These are phyloP conservation scores for Anthracocystis panici-leucophaei DNA, from an alignment of 1,284 basidiomycete genomes.

Conservation along the genomic window DNA sequence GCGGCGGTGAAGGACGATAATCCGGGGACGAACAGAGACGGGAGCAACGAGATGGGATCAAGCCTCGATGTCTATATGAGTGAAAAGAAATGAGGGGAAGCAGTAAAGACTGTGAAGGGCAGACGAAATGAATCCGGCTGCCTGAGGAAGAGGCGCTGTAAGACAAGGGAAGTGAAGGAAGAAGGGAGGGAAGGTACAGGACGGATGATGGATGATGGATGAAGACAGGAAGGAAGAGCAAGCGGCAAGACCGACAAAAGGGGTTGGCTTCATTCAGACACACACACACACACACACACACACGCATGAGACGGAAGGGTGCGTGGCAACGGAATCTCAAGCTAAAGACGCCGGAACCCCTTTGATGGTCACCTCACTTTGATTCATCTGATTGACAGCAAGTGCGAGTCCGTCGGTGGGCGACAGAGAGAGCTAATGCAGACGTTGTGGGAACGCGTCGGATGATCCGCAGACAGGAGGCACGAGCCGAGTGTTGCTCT, in stretches of 20 bases:
- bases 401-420: not conserved
- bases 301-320: not conserved
- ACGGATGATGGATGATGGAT: conserved; percentile 10
- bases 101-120: conserved; percentile 46
- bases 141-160: not conserved
- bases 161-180: conserved; percentile 4
- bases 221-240: conserved; percentile 4
- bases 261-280: not conserved
- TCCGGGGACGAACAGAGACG: not conserved
- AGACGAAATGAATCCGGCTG: conserved; percentile 20
- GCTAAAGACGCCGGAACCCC: conserved; percentile 37
- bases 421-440: not conserved
- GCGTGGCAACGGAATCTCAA: not conserved
- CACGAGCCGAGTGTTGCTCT: conserved; percentile 10
- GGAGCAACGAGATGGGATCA: not conserved
- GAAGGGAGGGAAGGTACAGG: not conserved
- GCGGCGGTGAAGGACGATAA: not conserved
- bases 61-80: conserved; percentile 11
- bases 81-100: conserved; percentile 1
- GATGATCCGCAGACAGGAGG: not conserved
- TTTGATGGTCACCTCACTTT: conserved; percentile 7
- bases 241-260: not conserved
- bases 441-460: not conserved
- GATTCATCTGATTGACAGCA: not conserved
- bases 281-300: not conserved